These are phyloP conservation scores for Albatrellus sp. DNA, from an alignment of 1,284 basidiomycete genomes.

Conservation along the genomic window DNA sequence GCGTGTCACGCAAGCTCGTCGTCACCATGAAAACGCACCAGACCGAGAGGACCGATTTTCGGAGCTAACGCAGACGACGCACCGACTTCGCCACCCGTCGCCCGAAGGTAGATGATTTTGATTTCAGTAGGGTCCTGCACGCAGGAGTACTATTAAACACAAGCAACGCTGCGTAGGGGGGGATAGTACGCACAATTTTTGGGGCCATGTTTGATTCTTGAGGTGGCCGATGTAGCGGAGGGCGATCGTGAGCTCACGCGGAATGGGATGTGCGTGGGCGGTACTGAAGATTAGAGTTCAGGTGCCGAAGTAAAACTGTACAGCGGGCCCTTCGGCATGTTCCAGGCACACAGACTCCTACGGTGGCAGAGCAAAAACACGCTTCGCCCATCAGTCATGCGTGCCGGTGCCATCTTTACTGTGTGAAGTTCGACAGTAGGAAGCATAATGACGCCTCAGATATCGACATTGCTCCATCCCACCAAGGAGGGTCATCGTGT, in stretches of 20 bases:
- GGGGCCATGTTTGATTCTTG: slow-evolving; percentile 48
- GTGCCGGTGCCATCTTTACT: too few relatives aligned
- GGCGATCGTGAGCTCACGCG: slow-evolving; percentile 10
- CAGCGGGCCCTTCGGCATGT: slow-evolving; percentile 4
- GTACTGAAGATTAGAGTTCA: slow-evolving; percentile 36
- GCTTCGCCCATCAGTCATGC: too few relatives aligned
- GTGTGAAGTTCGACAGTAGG: too few relatives aligned
- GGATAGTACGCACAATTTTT: slow-evolving; percentile 49
- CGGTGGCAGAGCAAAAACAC: not conserved
- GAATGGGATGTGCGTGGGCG: slow-evolving; percentile 12
- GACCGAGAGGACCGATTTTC: slow-evolving; percentile 99
- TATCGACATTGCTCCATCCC: too few relatives aligned
- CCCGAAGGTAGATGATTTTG: slow-evolving; percentile 99
- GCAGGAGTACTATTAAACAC: slow-evolving; percentile 8
- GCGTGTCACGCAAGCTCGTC: not conserved
- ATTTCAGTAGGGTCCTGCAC: slow-evolving; percentile 82
- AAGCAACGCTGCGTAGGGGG: slow-evolving; percentile 6
- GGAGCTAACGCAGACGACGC: slow-evolving; percentile 97
- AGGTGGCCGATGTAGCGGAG: slow-evolving; percentile 11
- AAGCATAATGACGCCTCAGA: too few relatives aligned
- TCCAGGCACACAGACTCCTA: too few relatives aligned
- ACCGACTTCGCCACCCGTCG: slow-evolving; percentile 99
- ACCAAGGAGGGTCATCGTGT: too few relatives aligned
- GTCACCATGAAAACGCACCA: slow-evolving; percentile 48
- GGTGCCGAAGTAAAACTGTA: slow-evolving; percentile 19